Percentiles rank a stretch among this genome's conserved stretches.
phyloP scores from a whole-genome alignment of 2,329 filamentous ascomycete genomes.

The Aschersonia sp. region DNA sequence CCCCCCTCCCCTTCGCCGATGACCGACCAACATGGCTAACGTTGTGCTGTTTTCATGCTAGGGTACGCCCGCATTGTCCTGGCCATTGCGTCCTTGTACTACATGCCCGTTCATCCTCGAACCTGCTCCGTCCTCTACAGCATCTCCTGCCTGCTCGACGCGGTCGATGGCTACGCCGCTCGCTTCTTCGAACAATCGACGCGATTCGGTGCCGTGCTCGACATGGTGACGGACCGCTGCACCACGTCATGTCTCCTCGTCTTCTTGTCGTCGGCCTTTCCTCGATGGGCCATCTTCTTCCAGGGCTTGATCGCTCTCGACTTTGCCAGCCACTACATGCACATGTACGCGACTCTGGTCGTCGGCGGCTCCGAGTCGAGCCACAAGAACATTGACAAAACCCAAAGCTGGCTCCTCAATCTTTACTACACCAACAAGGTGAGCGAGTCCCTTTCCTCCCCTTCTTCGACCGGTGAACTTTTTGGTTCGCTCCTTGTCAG shows the following conservation, averaged over 20 bases:
- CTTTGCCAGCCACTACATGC: constrained; percentile 93
- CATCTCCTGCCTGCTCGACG: constrained; percentile 87
- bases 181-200: constrained; percentile 71
- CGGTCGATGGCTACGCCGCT: constrained; percentile 87
- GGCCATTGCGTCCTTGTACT: constrained; percentile 85
- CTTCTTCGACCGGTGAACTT: neutral
- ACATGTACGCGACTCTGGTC: constrained; percentile 91
- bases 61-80: constrained; percentile 68
- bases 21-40: no score
- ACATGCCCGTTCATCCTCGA: constrained; percentile 97
- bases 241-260: constrained; percentile 91
- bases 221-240: constrained; percentile 98
- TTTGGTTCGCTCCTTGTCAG: neutral
- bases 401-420: constrained; percentile 77
- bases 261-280: constrained; percentile 88
- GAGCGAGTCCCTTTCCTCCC: constrained; percentile 4
- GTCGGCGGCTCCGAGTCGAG: constrained; percentile 69
- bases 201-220: constrained; percentile 87
- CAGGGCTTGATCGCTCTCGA: constrained; percentile 86
- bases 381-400: constrained; percentile 90
- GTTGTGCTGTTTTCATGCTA: constrained; percentile 15
- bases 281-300: constrained; percentile 86
- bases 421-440: constrained; percentile 97
- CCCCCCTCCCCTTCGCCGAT: neutral
- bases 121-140: constrained; percentile 87